These are phyloP conservation scores for Halteria grandinella DNA, from an alignment of 73 alveolate genomes.

Conservation along the genomic window DNA sequence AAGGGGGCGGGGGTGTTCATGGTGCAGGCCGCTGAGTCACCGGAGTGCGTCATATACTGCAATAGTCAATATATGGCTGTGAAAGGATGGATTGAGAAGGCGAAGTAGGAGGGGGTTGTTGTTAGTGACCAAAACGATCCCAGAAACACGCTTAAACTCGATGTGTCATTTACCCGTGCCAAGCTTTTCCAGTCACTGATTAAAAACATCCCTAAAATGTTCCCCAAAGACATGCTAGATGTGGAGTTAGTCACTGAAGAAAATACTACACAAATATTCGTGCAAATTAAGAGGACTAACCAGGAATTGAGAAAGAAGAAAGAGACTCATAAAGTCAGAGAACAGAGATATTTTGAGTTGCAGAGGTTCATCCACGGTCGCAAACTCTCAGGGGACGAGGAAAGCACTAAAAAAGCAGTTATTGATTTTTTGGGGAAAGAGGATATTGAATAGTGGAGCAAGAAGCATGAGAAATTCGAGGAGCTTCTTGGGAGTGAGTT, in stretches of 20 bases:
- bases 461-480: too few species aligned
- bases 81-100: conserved; percentile 11
- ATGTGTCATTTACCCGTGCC: neutral
- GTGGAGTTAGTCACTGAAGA: neutral
- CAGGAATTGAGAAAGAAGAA: conserved; percentile 4
- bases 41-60: conserved; percentile 17
- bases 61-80: neutral
- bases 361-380: neutral
- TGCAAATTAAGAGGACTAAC: neutral
- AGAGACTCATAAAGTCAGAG: neutral
- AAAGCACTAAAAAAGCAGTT: neutral
- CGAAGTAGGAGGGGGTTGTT: neutral
- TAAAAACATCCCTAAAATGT: conserved; percentile 37
- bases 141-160: neutral
- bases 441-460: too few species aligned
- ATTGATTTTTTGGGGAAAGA: too few species aligned
- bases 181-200: neutral
- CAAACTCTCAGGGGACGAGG: neutral
- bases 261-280: neutral
- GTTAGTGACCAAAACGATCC: neutral
- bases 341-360: neutral
- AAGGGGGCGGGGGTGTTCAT: too few species aligned
- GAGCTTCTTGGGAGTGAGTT: too few species aligned
- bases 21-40: neutral
- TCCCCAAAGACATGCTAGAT: conserved; percentile 23